Evolutionary conservation across 2,329 filamentous ascomycete species (phyloP).

Genomic region (Diaporthe vaccinii): DNA sequence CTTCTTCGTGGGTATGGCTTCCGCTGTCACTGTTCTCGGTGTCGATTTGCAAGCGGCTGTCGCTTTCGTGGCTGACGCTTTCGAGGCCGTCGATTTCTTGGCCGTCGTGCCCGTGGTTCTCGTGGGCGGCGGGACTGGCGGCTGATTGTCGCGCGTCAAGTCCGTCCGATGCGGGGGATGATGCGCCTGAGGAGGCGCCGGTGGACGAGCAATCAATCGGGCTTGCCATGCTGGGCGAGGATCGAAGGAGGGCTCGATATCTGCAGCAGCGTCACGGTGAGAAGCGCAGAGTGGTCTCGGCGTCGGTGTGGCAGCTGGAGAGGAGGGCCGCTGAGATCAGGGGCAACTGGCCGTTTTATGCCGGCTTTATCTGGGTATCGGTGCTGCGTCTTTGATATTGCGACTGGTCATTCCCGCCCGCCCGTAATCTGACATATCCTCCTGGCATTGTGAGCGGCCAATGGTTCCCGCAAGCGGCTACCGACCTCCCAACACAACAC

Average conservation of each 20-base stretch:
- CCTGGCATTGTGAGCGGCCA: not conserved
- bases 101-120: not conserved
- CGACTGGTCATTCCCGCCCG: not conserved
- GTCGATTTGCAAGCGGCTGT: not conserved
- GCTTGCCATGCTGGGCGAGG: not conserved
- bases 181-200: not conserved
- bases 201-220: not conserved
- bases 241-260: not conserved
- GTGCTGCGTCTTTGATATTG: not conserved
- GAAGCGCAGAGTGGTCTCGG: not conserved
- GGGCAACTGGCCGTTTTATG: not conserved
- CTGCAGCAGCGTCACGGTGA: not conserved
- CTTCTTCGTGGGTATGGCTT: not conserved
- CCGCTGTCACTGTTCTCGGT: not conserved
- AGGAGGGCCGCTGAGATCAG: not conserved
- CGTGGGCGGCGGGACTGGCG: not conserved
- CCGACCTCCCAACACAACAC: not conserved
- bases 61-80: not conserved
- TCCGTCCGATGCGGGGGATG: not conserved
- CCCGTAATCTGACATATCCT: not conserved
- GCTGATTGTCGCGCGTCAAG: not conserved
- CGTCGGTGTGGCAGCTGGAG: not conserved
- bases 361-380: not conserved
- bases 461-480: not conserved
- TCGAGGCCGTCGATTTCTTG: not conserved